Evolutionary conservation across 768 basidiomycete species (phyloP), one percentile per base, ranked within the genome.

Genomic region (Mycena alexandri): DNA sequence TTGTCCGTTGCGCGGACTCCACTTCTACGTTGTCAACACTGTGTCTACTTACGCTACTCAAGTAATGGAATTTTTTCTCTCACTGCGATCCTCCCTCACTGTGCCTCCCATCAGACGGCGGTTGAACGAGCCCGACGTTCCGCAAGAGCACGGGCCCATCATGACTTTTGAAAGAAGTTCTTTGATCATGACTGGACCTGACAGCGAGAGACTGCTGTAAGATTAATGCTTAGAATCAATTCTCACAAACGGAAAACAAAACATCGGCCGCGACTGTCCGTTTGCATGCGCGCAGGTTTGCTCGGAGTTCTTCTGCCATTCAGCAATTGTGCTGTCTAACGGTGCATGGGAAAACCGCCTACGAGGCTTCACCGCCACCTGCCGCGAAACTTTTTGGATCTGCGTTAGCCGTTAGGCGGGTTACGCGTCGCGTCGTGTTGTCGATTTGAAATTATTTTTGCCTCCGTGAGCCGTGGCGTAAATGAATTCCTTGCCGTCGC

Each of bases 361-460:
- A 21, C 41, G 48, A n/a, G 21, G 34, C n/a, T 61, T 61, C 61
- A 61, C 61, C 61, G 61, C 61, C 61, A 61, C 61, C 21, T 10
- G 19, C 61, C 61, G 60, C 48, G 50, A 61, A 47, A 47, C 57
- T n/a, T 47, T n/a, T 47, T 14, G 25, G 48, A 50, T 51, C 48
- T 61, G 60, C 60, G 60, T 51, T 61, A 50, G 36, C 47, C 50
- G 47, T n/a, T n/a, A n/a, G n/a, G n/a, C n/a, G 34, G 60, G 42
- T 21, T 61, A 51, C 12, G 46, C 46, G 48, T 14, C 47, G 47
- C 44, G 48, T 44, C 42, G 14, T 14, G 29, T 21, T 21, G 21
- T 58, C 57, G 29, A 61, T 51, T 52, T 41, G 22, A 61, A 51
- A 61, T 56, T 10, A n/a, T 42, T 16, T 61, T 61, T 53, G 58